Conservation (phyloP, 1,284 basidiomycete species). For the Rhodotorula sp. region DNA sequence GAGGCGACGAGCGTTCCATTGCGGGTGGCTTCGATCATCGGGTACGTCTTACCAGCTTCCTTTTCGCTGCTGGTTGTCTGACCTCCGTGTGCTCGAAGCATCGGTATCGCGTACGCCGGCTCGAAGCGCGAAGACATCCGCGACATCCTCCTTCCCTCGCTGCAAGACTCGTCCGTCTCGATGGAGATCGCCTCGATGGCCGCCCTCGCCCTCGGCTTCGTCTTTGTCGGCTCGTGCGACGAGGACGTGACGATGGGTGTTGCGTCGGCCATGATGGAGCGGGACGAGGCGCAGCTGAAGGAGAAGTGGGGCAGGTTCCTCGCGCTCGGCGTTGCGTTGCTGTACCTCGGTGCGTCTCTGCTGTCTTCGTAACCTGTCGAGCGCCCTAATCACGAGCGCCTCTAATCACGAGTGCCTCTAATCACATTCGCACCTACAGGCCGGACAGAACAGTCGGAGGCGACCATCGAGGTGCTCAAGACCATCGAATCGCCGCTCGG, state of each 20-base stretch:
- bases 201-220: slow-evolving; percentile 85
- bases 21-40: slow-evolving; percentile 84
- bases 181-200: slow-evolving; percentile 89
- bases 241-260: slow-evolving; percentile 89
- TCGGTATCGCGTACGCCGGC: slow-evolving; percentile 92
- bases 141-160: slow-evolving; percentile 70
- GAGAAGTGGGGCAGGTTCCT: slow-evolving; percentile 95
- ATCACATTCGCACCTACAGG: slow-evolving; percentile 55
- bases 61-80: neutral
- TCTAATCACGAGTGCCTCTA: no score
- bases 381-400: no score
- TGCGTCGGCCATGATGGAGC: slow-evolving; percentile 88
- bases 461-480: slow-evolving; percentile 91
- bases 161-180: slow-evolving; percentile 73
- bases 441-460: slow-evolving; percentile 86
- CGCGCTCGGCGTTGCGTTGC: slow-evolving; percentile 81
- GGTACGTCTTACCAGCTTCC: slow-evolving; percentile 43
- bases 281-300: slow-evolving; percentile 69
- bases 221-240: slow-evolving; percentile 92
- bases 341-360: slow-evolving; percentile 73
- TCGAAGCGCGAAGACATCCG: slow-evolving; percentile 84
- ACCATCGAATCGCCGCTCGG: slow-evolving; percentile 91
- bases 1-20: slow-evolving; percentile 81
- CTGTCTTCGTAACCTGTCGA: neutral
- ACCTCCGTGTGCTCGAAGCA: slow-evolving; percentile 49